Conservation (phyloP, 306 rosid species). For the Acacia confusa region DNA sequence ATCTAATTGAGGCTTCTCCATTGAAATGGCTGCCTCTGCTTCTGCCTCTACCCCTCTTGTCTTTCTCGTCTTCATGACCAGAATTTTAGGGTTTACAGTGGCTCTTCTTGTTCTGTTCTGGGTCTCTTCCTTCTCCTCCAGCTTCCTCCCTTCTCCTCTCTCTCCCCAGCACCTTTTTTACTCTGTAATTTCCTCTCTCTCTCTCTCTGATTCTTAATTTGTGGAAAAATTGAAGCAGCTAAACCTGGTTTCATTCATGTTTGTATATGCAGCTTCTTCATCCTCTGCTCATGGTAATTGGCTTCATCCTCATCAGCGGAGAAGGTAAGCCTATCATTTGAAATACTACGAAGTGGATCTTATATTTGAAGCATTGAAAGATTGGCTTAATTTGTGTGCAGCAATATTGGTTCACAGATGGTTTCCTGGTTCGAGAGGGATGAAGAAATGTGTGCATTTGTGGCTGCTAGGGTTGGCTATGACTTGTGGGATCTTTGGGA, state of each 20-base stretch:
- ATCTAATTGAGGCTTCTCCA: not conserved
- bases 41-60: not conserved
- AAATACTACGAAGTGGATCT: no score
- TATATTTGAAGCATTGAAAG: no score
- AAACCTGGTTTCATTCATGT: not conserved
- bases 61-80: not conserved
- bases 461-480: constrained; percentile 89
- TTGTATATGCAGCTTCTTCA: constrained; percentile 63
- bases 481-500: constrained; percentile 71
- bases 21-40: not conserved
- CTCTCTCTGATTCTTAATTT: constrained; percentile 19
- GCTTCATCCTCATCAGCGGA: constrained; percentile 81
- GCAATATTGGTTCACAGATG: constrained; percentile 85
- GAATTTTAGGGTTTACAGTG: constrained; percentile 58
- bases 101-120: constrained; percentile 65
- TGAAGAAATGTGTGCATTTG: constrained; percentile 81
- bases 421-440: constrained; percentile 74
- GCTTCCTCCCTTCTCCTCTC: constrained; percentile 60
- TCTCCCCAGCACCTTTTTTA: constrained; percentile 51
- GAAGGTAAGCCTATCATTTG: constrained; percentile 51
- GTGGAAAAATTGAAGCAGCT: not conserved
- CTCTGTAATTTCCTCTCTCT: constrained; percentile 38
- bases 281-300: constrained; percentile 90
- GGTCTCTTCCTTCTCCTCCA: constrained; percentile 67
- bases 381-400: constrained; percentile 2